Evolutionary conservation across 140 eudicot species (phyloP), one percentile per base, ranked within the genome.

Genomic region (Senecio squalidus): DNA sequence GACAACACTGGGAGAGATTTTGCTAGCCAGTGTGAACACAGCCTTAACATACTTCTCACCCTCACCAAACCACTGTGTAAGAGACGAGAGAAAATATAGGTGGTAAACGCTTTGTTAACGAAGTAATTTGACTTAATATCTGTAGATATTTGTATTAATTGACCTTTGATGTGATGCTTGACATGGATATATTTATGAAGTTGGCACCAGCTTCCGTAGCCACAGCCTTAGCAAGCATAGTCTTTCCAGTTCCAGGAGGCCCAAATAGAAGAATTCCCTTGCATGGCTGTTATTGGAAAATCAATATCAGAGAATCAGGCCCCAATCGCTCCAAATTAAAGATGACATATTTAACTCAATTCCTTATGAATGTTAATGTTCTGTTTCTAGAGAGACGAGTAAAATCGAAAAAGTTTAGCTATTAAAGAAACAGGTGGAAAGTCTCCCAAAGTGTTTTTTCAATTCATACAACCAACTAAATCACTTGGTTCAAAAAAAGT

Each of bases 131-230:
- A 58, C 17, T 14, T 41, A 34, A 20, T 36, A 5, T 39, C 11
- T 1, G 51, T 39, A 22, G 29, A 55, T 13, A 57, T 14, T 13
- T 62, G 38, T 38, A 55, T 50, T 57, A 53, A 18, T 24, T 38
- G 58, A 91, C 98, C 95, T 91, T 91, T n/a, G 98, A 91, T 13
- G 96, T 69, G 48, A 91, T 87, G 78, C 98, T 91, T 62, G 98
- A 91, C 98, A 91, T 87, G 14, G 96, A 91, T 63, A 91, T 87
- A 41, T 91, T 91, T 45, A 91, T 91, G 65, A 91, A 91, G 68
- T 87, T 91, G 40, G 98, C 98, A 75, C 98, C 98, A 73, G 98
- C 98, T 61, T 91, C 98, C n/a, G 98, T 91, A 40, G 98, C 98
- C 71, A 91, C 96, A 43, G 98, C 98, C 75, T 91, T 91, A 14